Evolutionary conservation across 352 stramenopile species (phyloP).

Genomic region (Phytophthora sojae): DNA sequence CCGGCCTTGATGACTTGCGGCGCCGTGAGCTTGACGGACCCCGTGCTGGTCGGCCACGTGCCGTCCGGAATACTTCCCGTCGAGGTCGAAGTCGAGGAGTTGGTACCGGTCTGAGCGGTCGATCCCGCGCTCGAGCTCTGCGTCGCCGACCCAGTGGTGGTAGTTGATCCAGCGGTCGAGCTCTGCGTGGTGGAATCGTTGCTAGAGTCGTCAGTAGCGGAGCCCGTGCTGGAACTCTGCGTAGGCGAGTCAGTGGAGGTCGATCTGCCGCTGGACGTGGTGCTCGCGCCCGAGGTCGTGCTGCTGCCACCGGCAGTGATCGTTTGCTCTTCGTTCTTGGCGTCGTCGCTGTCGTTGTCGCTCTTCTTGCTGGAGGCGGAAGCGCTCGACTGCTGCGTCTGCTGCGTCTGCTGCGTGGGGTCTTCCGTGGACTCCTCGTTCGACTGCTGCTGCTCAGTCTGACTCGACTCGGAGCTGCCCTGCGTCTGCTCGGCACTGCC

Average conservation of each 20-base stretch:
- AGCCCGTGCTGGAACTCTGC: neutral
- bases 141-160: neutral
- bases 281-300: neutral
- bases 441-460: neutral
- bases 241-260: neutral
- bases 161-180: too few relatives aligned
- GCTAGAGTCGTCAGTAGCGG: neutral
- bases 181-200: neutral
- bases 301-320: neutral
- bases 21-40: neutral
- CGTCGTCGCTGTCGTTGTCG: constrained; percentile 5
- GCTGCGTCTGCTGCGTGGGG: neutral
- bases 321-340: constrained; percentile 12
- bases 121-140: neutral
- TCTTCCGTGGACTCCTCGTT: neutral
- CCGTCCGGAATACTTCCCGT: neutral
- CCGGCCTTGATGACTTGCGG: constrained; percentile 42
- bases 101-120: neutral
- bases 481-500: neutral
- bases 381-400: constrained; percentile 2
- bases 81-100: neutral
- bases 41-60: neutral
- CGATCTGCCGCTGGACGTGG: neutral
- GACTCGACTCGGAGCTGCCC: neutral
- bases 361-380: constrained; percentile 6